phyloP scores from a whole-genome alignment of 306 rosid genomes.

The Trifolium subterraneum region DNA sequence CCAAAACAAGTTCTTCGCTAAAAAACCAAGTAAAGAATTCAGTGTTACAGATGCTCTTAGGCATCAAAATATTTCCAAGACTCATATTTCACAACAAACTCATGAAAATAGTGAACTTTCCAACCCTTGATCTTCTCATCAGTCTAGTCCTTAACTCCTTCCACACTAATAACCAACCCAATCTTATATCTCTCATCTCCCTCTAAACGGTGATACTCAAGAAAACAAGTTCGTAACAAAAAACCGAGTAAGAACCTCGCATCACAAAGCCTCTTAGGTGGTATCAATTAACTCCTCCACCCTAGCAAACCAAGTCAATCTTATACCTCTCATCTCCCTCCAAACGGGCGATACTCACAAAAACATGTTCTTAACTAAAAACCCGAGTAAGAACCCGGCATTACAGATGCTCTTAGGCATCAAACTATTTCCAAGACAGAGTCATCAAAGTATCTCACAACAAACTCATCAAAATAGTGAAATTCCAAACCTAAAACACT shows the following conservation, averaged over 20 bases:
- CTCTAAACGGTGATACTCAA: neutral
- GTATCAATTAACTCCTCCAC: neutral
- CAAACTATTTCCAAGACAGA: constrained; percentile 17
- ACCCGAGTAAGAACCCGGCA: neutral
- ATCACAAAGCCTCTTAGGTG: neutral
- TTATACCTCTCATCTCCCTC: neutral
- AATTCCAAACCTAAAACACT: constrained; percentile 10
- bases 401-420: neutral
- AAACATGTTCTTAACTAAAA: neutral
- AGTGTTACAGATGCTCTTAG: neutral
- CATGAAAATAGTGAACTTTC: neutral
- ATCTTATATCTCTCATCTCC: neutral
- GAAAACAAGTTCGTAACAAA: neutral
- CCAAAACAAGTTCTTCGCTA: neutral
- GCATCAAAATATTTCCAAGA: constrained; percentile 11
- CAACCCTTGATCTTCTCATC: neutral
- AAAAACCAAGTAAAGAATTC: neutral
- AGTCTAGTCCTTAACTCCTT: neutral
- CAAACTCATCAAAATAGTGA: neutral
- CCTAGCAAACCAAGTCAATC: neutral
- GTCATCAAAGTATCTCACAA: neutral
- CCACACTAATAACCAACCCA: neutral
- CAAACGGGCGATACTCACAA: neutral
- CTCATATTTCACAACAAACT: constrained; percentile 3
- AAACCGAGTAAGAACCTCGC: neutral